Evolutionary conservation across 164 flowering plant species (phyloP), one percentile per base, ranked within the genome.

Genomic region (Houttuynia cordata): DNA sequence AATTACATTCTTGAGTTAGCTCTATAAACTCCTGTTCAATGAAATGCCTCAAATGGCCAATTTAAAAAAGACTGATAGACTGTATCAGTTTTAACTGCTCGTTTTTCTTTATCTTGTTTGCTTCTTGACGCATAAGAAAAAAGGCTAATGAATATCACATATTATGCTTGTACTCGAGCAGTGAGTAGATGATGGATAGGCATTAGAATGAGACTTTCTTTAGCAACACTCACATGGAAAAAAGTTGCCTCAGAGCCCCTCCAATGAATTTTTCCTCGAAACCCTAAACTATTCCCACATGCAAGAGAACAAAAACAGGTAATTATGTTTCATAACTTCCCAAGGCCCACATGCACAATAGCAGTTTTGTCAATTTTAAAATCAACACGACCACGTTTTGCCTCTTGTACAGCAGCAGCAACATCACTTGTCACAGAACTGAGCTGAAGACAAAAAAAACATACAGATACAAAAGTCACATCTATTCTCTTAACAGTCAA

Each of bases 301-400:
- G 14, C 49, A 45, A 45, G 3, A 12, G 9, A 45, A 8, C 49
- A 42, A 14, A 1, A 45, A 45, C 12, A 41, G 13, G 13, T 8
- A 13, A 8, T 30, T 17, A 61, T 45, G 49, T 6, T 15, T 41
- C 59, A 30, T 74, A 93, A 96, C 99, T 93, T 90, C 57, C 99
- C 99, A 62, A 93, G 81, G 51, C 91, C 93, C 12, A 76, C 89
- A 73, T 90, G 99, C 51, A 93, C 95, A 69, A 82, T 90, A 25
- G 96, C 84, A 64, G 90, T 73, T 74, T 86, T 88, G 75, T 93
- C 96, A 81, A 86, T 81, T 73, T 75, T 80, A 67, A 85, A 93
- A 57, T 79, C 79, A 65, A 85, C 54, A 54, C 81, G 81, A 34
- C 90, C 87, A 40, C 71, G 75, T 62, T 83, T 85, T 62, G 87